Conservation (phyloP, 2,329 filamentous ascomycete species). For the Fusarium irregulare region DNA sequence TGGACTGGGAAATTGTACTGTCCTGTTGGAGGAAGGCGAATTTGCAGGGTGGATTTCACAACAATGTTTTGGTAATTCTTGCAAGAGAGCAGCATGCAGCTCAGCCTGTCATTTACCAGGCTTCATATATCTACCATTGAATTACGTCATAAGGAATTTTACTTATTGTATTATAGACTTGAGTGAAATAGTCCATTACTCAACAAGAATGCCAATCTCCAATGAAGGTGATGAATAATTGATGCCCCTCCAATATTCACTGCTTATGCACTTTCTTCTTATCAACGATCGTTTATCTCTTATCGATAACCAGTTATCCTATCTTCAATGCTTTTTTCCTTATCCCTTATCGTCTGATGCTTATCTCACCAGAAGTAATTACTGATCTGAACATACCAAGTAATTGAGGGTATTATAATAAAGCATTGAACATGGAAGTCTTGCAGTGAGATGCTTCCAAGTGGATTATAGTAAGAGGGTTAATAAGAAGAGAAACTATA, state of each 20-base stretch:
- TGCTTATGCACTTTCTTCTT: too few species aligned
- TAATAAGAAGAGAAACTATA: background rate
- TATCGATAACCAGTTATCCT: background rate
- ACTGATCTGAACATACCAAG: background rate
- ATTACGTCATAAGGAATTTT: accelerated
- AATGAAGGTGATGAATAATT: too few species aligned
- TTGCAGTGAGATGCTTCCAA: background rate
- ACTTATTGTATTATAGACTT: too few species aligned
- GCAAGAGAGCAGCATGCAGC: background rate
- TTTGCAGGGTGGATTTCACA: background rate
- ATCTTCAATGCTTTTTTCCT: background rate
- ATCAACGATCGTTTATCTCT: background rate
- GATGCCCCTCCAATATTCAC: too few species aligned
- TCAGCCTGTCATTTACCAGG: too few species aligned
- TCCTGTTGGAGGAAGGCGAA: background rate
- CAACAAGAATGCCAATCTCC: too few species aligned
- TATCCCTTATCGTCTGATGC: background rate
- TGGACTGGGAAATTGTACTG: background rate
- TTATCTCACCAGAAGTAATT: too few species aligned
- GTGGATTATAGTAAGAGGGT: accelerated
- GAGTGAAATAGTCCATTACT: too few species aligned
- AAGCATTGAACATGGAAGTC: too few species aligned
- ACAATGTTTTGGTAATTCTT: background rate
- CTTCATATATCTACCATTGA: too few species aligned
- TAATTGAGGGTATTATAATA: too few species aligned